These are phyloP conservation scores for Cryomyces antarcticus DNA, from an alignment of 495 filamentous ascomycete species.

Conservation along the genomic window DNA sequence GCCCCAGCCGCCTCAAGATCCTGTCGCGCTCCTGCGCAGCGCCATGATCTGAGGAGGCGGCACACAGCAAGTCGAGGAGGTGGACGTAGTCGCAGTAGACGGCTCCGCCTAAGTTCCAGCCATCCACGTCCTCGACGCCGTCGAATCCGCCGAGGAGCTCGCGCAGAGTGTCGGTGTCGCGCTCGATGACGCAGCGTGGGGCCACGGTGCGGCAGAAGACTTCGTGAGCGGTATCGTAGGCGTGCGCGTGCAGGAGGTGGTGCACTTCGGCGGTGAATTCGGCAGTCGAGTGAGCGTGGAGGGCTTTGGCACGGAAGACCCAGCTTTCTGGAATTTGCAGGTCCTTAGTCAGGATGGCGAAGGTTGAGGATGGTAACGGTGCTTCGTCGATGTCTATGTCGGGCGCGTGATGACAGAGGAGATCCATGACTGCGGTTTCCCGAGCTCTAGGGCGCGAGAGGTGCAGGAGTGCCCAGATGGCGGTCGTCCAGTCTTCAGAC, in stretches of 20 bases:
- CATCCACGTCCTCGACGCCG: conserved; percentile 23
- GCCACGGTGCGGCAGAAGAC: conserved; percentile 62
- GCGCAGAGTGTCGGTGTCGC: conserved; percentile 44
- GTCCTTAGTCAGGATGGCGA: conserved; percentile 34
- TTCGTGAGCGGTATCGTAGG: conserved; percentile 62
- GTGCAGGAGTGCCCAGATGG: conserved; percentile 59
- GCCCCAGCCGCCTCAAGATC: conserved; percentile 36
- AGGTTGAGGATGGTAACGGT: conserved; percentile 21
- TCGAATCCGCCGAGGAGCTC: conserved; percentile 48
- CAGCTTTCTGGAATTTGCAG: conserved; percentile 50
- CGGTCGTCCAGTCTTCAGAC: conserved; percentile 43
- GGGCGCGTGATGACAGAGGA: conserved; percentile 35
- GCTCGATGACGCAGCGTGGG: conserved; percentile 56
- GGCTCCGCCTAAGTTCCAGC: conserved; percentile 60
- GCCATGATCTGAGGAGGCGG: conserved; percentile 13
- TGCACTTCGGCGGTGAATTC: conserved; percentile 47
- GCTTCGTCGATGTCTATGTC: conserved; percentile 29
- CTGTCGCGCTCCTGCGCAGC: conserved; percentile 16
- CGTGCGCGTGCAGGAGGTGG: conserved; percentile 52
- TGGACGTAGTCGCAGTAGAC: conserved; percentile 69
- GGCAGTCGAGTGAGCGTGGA: conserved; percentile 48
- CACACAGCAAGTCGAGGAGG: conserved; percentile 24
- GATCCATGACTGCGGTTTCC: conserved; percentile 42
- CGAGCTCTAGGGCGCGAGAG: conserved; percentile 43
- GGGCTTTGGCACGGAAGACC: conserved; percentile 76